Evolutionary conservation across 2,329 filamentous ascomycete genomes (phyloP).

Genomic region (Fusarium palustre): DNA sequence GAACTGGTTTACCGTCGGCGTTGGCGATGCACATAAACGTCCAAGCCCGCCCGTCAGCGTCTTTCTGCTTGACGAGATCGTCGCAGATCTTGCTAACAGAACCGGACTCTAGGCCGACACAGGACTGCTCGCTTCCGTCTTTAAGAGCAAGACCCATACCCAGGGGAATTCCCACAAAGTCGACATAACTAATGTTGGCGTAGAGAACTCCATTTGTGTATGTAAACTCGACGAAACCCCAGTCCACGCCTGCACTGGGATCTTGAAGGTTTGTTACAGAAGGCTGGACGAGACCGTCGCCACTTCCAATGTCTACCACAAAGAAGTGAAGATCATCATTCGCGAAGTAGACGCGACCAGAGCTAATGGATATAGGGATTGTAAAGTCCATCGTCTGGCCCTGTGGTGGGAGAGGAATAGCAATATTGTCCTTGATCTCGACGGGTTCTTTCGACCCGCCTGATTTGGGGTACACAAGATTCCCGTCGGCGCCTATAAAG

Average conservation of each 20-base stretch:
- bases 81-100: slow-evolving; percentile 57
- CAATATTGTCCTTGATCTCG: slow-evolving; percentile 54
- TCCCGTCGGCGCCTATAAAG: slow-evolving; percentile 57
- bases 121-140: slow-evolving; percentile 53
- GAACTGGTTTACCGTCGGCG: slow-evolving; percentile 53
- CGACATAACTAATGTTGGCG: slow-evolving; percentile 64
- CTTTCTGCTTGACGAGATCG: slow-evolving; percentile 54
- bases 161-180: slow-evolving; percentile 64
- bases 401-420: slow-evolving; percentile 56
- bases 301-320: slow-evolving; percentile 50
- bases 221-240: slow-evolving; percentile 64
- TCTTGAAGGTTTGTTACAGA: slow-evolving; percentile 58
- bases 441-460: slow-evolving; percentile 52
- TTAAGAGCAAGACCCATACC: slow-evolving; percentile 59
- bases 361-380: slow-evolving; percentile 55
- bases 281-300: slow-evolving; percentile 61
- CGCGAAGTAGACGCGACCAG: slow-evolving; percentile 60
- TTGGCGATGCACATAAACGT: slow-evolving; percentile 58
- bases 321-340: slow-evolving; percentile 58
- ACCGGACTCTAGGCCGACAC: slow-evolving; percentile 54
- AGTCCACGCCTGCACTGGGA: slow-evolving; percentile 58
- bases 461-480: slow-evolving; percentile 57
- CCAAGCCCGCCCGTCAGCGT: slow-evolving; percentile 58
- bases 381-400: slow-evolving; percentile 55
- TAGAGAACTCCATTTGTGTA: slow-evolving; percentile 56